Evolutionary conservation across 2,329 filamentous ascomycete genomes (phyloP), one percentile per base, ranked within the genome.

Genomic region (Zasmidium citrigriseum): DNA sequence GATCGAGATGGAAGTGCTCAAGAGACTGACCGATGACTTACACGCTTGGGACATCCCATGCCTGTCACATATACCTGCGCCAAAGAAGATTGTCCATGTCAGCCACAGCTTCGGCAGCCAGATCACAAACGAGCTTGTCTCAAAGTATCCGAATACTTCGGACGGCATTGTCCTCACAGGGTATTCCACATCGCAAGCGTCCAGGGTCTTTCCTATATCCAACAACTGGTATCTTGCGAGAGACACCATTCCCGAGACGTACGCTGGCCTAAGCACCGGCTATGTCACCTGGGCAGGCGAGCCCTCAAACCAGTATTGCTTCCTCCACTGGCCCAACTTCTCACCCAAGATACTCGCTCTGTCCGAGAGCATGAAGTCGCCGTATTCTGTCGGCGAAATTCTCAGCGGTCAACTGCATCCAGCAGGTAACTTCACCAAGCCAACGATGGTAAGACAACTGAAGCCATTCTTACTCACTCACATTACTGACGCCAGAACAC

Each of bases 311-410:
- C 73, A 76, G 64, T 72, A 74, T 58, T 65, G 70, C 46, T 75
- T 74, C 61, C 68, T 75, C 58, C 67, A 59, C 54, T 20, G 56
- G n/a, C 59, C 59, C 1, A 48, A 55, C 24, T 74, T 72, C 55
- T 68, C 69, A 16, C 67, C 67, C 4, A 62, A 62, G 56, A 54
- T 73, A 55, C 65, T 76, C 22, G 61, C 64, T 23, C 71, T 71
- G 51, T 66, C 63, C 14, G 66, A 73, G 44, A 27, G 53, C n/a
- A 67, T 70, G 60, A 75, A 74, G 64, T 70, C 72, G 67, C 72
- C 73, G 3, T 67, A 67, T 47, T 54, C 68, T 1, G 64, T 76
- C 12, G 69, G 70, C 16, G 72, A 74, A 21, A 54, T 67, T 21
- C 56, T 72, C 18, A 50, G 69, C 18, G 58, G 61, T 9, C 20